Percentiles rank a stretch among this genome's conserved stretches.
Evolutionary conservation across 2,329 filamentous ascomycete genomes (phyloP).

Genomic region (Phaeosphaeria sp.): DNA sequence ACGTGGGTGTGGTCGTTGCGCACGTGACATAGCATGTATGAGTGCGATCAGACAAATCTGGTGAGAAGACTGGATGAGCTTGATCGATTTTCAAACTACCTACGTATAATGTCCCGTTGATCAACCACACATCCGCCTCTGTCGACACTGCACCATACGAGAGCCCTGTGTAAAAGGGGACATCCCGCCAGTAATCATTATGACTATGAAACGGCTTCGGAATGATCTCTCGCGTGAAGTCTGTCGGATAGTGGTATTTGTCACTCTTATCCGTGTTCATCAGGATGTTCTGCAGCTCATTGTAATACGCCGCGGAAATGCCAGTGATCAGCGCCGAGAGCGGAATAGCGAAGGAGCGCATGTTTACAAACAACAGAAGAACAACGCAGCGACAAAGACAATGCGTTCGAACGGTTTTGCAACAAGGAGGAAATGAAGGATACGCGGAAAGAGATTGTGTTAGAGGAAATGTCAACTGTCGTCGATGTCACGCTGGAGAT

Average conservation of each 20-base stretch:
- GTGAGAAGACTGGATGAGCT: neutral
- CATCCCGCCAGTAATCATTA: slow-evolving; percentile 65
- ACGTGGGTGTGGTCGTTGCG: neutral
- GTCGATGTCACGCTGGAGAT: slow-evolving; percentile 30
- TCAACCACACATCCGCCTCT: slow-evolving; percentile 68
- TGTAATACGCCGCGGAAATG: slow-evolving; percentile 44
- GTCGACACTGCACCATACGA: slow-evolving; percentile 64
- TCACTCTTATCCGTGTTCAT: slow-evolving; percentile 60
- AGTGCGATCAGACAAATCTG: neutral
- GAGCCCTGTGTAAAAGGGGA: slow-evolving; percentile 60
- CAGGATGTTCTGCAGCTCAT: slow-evolving; percentile 62
- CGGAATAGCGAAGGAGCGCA: slow-evolving; percentile 28
- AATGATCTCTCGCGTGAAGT: slow-evolving; percentile 66
- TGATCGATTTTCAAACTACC: slow-evolving; percentile 20
- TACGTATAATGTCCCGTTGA: slow-evolving; percentile 62
- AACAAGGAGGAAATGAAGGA: neutral
- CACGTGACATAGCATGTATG: neutral
- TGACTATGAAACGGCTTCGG: slow-evolving; percentile 64
- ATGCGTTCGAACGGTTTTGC: neutral
- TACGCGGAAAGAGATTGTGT: neutral
- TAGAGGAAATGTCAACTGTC: slow-evolving; percentile 8
- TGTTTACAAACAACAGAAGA: slow-evolving; percentile 10
- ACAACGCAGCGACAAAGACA: slow-evolving; percentile 3
- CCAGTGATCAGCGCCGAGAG: slow-evolving; percentile 20
- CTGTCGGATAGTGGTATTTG: slow-evolving; percentile 66